Conservation (phyloP, 1,139 yeast species). For the Ogataea hybrid region DNA sequence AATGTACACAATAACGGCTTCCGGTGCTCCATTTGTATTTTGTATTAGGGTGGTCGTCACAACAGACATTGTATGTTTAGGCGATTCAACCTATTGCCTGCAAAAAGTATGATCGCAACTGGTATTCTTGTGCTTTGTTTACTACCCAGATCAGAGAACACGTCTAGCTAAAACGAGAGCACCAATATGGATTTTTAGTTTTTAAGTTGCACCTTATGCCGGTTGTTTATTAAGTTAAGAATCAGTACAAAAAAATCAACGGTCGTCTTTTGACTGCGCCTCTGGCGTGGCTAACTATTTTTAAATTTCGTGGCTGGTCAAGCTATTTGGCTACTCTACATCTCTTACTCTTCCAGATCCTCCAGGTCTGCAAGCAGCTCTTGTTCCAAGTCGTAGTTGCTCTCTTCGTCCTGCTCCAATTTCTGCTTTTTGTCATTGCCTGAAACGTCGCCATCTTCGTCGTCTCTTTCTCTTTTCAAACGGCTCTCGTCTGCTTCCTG, state of each 20-base stretch:
- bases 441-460: conserved; percentile 20
- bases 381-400: conserved; percentile 34
- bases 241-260: conserved; percentile 1
- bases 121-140: not conserved
- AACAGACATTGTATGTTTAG: conserved; percentile 12
- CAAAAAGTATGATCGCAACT: conserved; percentile 3
- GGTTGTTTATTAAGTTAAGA: conserved; percentile 3
- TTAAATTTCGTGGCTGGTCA: not conserved
- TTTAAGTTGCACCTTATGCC: not conserved
- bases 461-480: not conserved
- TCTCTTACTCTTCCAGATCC: conserved; percentile 28
- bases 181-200: not conserved
- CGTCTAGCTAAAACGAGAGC: not conserved
- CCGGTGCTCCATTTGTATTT: conserved; percentile 21
- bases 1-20: conserved; percentile 27
- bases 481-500: not conserved
- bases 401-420: conserved; percentile 24
- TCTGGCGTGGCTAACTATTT: conserved; percentile 1
- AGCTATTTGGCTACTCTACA: not conserved
- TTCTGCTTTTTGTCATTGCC: conserved; percentile 25
- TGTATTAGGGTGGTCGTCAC: conserved; percentile 16
- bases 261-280: conserved; percentile 1
- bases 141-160: not conserved
- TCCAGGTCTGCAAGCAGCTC: conserved; percentile 30
- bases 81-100: conserved; percentile 5